These are phyloP conservation scores for Cyberlindnera petersonii DNA, from an alignment of 805 yeast genomes.

Conservation along the genomic window DNA sequence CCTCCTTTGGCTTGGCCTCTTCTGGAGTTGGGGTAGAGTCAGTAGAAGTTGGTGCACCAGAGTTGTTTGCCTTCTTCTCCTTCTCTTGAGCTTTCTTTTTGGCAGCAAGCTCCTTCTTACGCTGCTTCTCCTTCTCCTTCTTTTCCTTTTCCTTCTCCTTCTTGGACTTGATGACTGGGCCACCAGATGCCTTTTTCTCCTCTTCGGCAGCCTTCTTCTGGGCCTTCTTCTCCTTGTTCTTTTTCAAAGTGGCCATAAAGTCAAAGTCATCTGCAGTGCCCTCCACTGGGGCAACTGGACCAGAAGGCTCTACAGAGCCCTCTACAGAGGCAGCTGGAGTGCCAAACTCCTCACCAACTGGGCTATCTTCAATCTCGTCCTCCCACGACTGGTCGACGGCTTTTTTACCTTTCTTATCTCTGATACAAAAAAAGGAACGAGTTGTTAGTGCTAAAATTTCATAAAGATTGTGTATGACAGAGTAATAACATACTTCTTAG, in stretches of 20 bases:
- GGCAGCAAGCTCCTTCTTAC: constrained; percentile 86
- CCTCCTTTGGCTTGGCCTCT: constrained; percentile 16
- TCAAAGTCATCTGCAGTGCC: constrained; percentile 47
- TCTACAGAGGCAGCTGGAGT: constrained; percentile 31
- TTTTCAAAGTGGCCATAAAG: constrained; percentile 79
- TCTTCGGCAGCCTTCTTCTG: constrained; percentile 58
- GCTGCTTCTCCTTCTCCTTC: constrained; percentile 87
- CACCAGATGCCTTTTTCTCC: constrained; percentile 41
- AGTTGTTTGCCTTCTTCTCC: constrained; percentile 22
- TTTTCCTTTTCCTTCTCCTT: constrained; percentile 93
- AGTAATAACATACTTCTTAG: constrained; percentile 17
- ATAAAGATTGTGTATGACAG: too few species aligned
- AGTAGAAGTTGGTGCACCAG: constrained; percentile 5
- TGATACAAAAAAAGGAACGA: constrained; percentile 25
- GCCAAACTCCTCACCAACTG: constrained; percentile 50
- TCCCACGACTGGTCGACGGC: constrained; percentile 85
- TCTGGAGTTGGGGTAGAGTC: constrained; percentile 29
- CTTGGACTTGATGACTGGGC: constrained; percentile 79
- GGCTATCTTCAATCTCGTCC: constrained; percentile 45
- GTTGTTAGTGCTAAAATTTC: constrained; percentile 1
- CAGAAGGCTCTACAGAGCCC: constrained; percentile 25
- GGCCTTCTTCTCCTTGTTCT: constrained; percentile 70
- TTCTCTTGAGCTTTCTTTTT: constrained; percentile 59
- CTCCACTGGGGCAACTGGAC: constrained; percentile 30
- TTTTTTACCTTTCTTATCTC: constrained; percentile 59